Percentiles rank a stretch among this genome's conserved stretches.
Conservation (phyloP, 352 stramenopile genomes). For the Elongisporangium senticosum region DNA sequence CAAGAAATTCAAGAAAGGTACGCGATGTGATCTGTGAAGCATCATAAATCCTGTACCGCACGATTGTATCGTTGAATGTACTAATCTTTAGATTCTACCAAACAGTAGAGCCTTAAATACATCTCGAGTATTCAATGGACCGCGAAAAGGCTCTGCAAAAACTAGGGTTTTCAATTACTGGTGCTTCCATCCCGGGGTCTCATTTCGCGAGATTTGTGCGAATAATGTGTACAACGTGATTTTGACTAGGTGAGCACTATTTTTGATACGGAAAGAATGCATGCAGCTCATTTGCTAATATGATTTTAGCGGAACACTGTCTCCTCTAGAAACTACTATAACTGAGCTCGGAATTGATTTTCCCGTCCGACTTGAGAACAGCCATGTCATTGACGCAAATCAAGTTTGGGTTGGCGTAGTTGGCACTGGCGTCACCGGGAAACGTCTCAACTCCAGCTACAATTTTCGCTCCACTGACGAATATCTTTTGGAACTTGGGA, state of each 20-base stretch:
- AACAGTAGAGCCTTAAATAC: constrained; percentile 23
- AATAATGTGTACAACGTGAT: constrained; percentile 90
- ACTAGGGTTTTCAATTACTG: constrained; percentile 96
- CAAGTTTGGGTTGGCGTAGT: constrained; percentile 91
- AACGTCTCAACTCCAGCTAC: constrained; percentile 94
- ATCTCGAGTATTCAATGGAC: constrained; percentile 41
- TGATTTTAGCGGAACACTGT: constrained; percentile 92
- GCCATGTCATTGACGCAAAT: constrained; percentile 92
- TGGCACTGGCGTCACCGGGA: constrained; percentile 90
- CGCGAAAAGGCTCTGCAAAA: constrained; percentile 44
- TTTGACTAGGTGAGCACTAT: constrained; percentile 56
- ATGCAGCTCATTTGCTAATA: not conserved
- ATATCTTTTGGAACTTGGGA: constrained; percentile 95
- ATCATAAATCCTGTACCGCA: too few species aligned
- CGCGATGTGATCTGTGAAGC: too few species aligned
- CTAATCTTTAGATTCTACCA: constrained; percentile 10
- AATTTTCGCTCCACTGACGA: constrained; percentile 88
- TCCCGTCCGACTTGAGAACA: constrained; percentile 95
- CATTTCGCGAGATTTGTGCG: constrained; percentile 92
- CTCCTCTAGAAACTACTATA: constrained; percentile 93
- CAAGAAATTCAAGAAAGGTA: constrained; percentile 83
- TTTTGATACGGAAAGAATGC: not conserved
- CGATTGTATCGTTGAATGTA: too few species aligned
- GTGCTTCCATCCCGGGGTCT: constrained; percentile 97
- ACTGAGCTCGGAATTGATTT: constrained; percentile 97